These are phyloP conservation scores for Neospora caninum DNA, from an alignment of 169 alveolate genomes.

Conservation along the genomic window DNA sequence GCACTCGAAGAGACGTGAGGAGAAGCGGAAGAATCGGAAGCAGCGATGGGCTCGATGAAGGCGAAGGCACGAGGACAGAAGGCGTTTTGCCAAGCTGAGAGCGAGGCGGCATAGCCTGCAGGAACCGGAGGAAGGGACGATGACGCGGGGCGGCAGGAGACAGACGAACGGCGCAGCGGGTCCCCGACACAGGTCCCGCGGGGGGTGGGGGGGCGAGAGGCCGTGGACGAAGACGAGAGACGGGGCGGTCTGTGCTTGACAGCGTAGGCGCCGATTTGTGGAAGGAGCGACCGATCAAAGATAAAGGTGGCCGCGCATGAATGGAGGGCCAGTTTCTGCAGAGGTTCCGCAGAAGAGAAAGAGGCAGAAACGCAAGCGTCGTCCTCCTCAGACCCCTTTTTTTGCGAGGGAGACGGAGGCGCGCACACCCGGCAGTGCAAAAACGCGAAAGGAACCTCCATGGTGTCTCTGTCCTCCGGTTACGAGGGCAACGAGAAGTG, in stretches of 20 bases:
- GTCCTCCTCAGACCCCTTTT: neutral
- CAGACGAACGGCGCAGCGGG: neutral
- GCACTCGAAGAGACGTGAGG: neutral
- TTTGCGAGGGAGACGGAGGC: neutral
- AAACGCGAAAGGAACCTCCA: conserved; percentile 15
- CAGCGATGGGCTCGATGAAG: neutral
- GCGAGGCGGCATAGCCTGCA: neutral
- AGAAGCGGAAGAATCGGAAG: neutral
- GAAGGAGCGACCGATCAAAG: neutral
- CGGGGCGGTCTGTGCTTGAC: neutral
- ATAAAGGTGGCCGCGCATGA: conserved; percentile 18
- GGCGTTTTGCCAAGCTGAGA: neutral
- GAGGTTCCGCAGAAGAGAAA: neutral
- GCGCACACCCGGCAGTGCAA: neutral
- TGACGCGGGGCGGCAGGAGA: neutral
- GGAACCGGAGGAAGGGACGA: neutral
- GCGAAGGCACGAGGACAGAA: conserved; percentile 18
- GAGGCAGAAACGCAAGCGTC: neutral
- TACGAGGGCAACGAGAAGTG: too few relatives aligned
- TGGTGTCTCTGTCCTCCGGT: neutral
- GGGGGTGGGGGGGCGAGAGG: neutral
- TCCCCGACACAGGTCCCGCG: too few relatives aligned
- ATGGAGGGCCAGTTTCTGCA: neutral
- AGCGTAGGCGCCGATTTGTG: neutral
- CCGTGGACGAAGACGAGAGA: neutral